Conservation (phyloP, 441 rosid genomes). For the Mallotus repandus region DNA sequence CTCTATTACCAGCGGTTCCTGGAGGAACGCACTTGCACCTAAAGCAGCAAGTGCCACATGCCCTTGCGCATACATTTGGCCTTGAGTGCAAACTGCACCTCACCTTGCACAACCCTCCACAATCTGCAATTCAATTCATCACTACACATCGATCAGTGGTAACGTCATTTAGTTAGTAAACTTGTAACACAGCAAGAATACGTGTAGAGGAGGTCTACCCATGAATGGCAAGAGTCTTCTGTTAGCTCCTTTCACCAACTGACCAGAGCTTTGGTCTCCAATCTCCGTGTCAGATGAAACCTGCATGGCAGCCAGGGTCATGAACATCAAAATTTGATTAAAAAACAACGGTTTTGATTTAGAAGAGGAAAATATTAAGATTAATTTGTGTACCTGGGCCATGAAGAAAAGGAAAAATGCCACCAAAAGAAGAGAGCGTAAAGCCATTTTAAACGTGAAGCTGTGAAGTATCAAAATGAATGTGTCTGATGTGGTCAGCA, state of each 20-base stretch:
- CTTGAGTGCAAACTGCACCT: slow-evolving; percentile 42
- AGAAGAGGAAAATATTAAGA: not conserved
- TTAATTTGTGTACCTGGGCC: slow-evolving; percentile 1
- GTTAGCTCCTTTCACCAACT: slow-evolving; percentile 23
- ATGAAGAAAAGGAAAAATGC: slow-evolving; percentile 15
- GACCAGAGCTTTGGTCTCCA: not conserved
- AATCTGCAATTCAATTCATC: slow-evolving; percentile 24
- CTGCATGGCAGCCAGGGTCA: slow-evolving; percentile 3
- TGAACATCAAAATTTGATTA: not conserved
- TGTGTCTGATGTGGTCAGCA: not conserved
- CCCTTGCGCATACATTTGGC: slow-evolving; percentile 38
- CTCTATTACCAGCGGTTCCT: slow-evolving; percentile 51
- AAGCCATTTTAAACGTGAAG: slow-evolving; percentile 8
- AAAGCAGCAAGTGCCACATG: slow-evolving; percentile 40
- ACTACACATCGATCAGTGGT: too few relatives aligned
- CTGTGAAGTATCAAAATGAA: too few relatives aligned
- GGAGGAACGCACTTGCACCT: slow-evolving; percentile 55
- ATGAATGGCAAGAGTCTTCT: slow-evolving; percentile 25
- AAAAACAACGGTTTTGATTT: not conserved
- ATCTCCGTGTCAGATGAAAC: slow-evolving; percentile 21
- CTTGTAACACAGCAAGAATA: too few relatives aligned
- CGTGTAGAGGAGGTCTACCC: not conserved
- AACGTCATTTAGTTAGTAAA: too few relatives aligned
- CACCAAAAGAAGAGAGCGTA: slow-evolving; percentile 7
- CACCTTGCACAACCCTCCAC: slow-evolving; percentile 35